These are phyloP conservation scores for Candida sanyiensis DNA, from an alignment of 805 yeast species.

Conservation along the genomic window DNA sequence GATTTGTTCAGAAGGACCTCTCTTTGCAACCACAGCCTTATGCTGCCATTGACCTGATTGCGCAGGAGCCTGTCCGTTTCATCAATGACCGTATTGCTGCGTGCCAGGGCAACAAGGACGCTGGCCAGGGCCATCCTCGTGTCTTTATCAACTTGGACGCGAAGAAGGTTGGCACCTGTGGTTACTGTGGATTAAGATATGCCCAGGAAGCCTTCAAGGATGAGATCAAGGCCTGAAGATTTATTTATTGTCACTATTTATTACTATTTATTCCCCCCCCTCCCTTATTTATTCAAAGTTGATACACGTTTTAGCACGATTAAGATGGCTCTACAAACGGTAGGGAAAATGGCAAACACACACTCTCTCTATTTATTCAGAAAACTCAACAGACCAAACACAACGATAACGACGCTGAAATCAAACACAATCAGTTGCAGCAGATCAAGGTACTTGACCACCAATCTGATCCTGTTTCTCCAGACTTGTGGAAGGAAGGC, in stretches of 20 bases:
- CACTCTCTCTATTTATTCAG: conserved; percentile 8
- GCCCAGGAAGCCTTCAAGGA: conserved; percentile 20
- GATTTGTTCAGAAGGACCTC: conserved; percentile 65
- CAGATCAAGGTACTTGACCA: conserved; percentile 23
- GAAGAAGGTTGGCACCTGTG: conserved; percentile 67
- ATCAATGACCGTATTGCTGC: conserved; percentile 61
- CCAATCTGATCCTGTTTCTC: conserved; percentile 20
- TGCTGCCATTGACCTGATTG: conserved; percentile 80
- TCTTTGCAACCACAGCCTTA: conserved; percentile 68
- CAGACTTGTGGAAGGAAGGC: conserved; percentile 12
- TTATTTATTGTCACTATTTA: conserved; percentile 7
- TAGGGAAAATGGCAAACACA: too few species aligned
- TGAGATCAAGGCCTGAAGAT: conserved; percentile 12
- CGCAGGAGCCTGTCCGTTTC: conserved; percentile 63
- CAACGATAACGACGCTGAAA: conserved; percentile 17
- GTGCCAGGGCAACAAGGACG: conserved; percentile 74
- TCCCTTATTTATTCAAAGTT: conserved; percentile 3
- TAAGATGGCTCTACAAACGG: too few species aligned
- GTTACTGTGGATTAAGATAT: conserved; percentile 72
- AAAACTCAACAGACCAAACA: conserved; percentile 20
- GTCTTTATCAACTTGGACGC: conserved; percentile 75
- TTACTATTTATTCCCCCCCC: conserved; percentile 10
- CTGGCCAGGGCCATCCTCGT: conserved; percentile 78
- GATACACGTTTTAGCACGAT: neutral
- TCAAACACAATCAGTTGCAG: conserved; percentile 22